Evolutionary conservation across 441 rosid species (phyloP).

Genomic region (Manihot esculenta): DNA sequence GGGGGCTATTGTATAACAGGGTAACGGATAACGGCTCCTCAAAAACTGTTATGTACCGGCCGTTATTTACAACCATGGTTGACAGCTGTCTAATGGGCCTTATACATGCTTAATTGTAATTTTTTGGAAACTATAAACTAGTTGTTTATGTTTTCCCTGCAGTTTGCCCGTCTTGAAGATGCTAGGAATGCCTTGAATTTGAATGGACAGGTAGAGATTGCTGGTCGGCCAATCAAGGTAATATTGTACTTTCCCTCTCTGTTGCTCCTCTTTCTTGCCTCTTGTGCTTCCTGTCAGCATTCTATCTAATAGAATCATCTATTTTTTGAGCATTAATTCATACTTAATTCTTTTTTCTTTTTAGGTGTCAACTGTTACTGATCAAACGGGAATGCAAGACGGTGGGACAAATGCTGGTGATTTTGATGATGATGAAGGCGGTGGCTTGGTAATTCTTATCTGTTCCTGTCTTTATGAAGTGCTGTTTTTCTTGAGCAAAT

Average conservation of each 20-base stretch:
- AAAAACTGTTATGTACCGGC: too few species aligned
- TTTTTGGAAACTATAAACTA: slow-evolving; percentile 1
- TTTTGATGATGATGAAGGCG: slow-evolving; percentile 98
- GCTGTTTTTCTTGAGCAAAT: not conserved
- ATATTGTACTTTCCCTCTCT: not conserved
- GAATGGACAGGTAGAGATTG: slow-evolving; percentile 94
- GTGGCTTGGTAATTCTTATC: slow-evolving; percentile 78
- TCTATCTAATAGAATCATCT: not conserved
- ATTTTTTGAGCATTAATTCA: slow-evolving; percentile 8
- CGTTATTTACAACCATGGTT: too few species aligned
- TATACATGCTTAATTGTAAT: not conserved
- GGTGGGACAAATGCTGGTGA: slow-evolving; percentile 69
- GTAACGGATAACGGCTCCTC: too few species aligned
- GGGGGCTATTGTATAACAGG: too few species aligned
- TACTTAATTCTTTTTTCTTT: not conserved
- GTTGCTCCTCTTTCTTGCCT: not conserved
- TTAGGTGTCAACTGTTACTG: slow-evolving; percentile 95
- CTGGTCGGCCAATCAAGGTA: slow-evolving; percentile 94
- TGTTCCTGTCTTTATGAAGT: not conserved
- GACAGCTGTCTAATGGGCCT: not conserved
- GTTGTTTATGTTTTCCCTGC: slow-evolving; percentile 17
- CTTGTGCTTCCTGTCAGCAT: not conserved
- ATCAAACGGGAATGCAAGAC: slow-evolving; percentile 73
- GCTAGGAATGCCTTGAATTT: slow-evolving; percentile 85
- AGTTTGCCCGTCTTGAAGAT: slow-evolving; percentile 98